Evolutionary conservation across 148 eudicot species (phyloP).

Genomic region (Drosera capensis): DNA sequence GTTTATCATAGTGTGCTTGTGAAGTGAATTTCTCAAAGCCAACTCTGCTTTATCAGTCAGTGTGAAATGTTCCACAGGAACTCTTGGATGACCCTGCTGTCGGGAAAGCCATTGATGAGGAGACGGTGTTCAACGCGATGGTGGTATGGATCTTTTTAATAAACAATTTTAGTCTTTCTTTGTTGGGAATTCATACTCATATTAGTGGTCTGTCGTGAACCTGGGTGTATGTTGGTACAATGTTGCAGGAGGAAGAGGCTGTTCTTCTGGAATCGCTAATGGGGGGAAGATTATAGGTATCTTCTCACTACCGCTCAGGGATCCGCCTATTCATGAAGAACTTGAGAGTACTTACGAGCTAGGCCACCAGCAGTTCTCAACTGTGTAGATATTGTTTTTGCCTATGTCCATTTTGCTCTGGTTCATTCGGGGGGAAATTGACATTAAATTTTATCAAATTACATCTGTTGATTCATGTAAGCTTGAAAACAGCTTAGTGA

Average conservation of each 20-base stretch:
- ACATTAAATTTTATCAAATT: too few relatives aligned
- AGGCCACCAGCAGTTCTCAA: too few relatives aligned
- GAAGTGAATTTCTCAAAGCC: too few relatives aligned
- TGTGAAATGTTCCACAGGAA: slow-evolving; percentile 27
- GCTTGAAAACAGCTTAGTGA: too few relatives aligned
- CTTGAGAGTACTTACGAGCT: not conserved
- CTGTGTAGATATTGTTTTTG: too few relatives aligned
- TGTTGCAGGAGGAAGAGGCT: slow-evolving; percentile 59
- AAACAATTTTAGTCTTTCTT: too few relatives aligned
- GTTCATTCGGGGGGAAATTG: too few relatives aligned
- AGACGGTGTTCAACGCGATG: slow-evolving; percentile 58
- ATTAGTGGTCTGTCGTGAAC: not conserved
- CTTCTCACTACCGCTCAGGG: not conserved
- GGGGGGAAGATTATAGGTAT: slow-evolving; percentile 22
- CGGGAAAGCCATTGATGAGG: slow-evolving; percentile 55
- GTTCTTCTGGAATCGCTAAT: slow-evolving; percentile 46
- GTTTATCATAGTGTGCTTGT: too few relatives aligned
- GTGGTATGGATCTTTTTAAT: slow-evolving; percentile 31
- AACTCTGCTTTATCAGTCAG: too few relatives aligned
- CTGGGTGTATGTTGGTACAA: not conserved
- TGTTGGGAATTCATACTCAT: not conserved
- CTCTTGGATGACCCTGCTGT: slow-evolving; percentile 46
- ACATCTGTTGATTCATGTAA: too few relatives aligned
- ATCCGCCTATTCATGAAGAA: not conserved
- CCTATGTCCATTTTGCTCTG: too few relatives aligned